These are phyloP conservation scores for Cucumis hystrix DNA, from an alignment of 306 rosid genomes.

Conservation along the genomic window DNA sequence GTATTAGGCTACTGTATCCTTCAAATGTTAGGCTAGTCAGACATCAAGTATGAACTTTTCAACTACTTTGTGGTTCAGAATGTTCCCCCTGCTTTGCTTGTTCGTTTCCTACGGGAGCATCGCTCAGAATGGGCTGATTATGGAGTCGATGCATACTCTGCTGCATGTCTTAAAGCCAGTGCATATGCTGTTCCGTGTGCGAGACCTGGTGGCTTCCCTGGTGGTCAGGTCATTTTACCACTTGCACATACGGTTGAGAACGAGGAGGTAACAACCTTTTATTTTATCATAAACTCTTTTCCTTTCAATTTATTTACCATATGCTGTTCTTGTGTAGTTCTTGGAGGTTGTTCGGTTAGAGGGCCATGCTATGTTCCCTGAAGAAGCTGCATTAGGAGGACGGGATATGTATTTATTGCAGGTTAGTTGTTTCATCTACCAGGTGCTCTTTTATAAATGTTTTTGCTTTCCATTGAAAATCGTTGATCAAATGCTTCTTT, in stretches of 20 bases:
- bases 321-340: constrained; percentile 33
- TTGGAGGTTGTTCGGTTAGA: constrained; percentile 91
- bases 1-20: neutral
- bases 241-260: constrained; percentile 86
- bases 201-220: constrained; percentile 66
- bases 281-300: neutral
- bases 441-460: neutral
- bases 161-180: constrained; percentile 67
- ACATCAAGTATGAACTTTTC: neutral
- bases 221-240: constrained; percentile 80
- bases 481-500: neutral
- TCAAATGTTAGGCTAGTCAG: neutral
- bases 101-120: constrained; percentile 90
- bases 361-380: constrained; percentile 87
- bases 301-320: neutral
- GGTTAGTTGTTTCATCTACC: constrained; percentile 21
- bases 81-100: constrained; percentile 95
- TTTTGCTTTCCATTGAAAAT: neutral
- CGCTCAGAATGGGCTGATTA: constrained; percentile 98
- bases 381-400: constrained; percentile 56
- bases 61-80: constrained; percentile 18
- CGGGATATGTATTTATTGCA: constrained; percentile 81
- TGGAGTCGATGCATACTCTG: constrained; percentile 92
- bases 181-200: constrained; percentile 81
- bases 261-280: constrained; percentile 50